Conservation (phyloP, 2,329 filamentous ascomycete species). For the Thelonectria olida region DNA sequence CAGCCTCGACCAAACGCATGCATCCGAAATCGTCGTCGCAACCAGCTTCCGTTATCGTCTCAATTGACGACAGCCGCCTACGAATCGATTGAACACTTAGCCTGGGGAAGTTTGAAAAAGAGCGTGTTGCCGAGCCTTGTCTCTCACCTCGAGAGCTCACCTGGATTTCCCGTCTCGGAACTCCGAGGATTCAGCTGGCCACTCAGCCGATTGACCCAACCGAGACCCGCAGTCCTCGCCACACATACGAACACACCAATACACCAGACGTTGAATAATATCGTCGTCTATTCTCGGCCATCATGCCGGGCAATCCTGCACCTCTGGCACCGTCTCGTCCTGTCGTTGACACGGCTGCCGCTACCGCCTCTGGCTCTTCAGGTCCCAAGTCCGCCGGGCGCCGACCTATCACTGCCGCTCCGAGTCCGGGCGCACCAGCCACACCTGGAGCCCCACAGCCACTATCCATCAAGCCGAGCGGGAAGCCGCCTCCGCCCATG, state of each 20-base stretch:
- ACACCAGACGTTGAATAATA: slow-evolving; percentile 17
- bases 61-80: background rate
- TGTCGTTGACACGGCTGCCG: slow-evolving; percentile 30
- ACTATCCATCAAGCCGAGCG: slow-evolving; percentile 43
- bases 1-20: background rate
- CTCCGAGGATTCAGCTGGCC: slow-evolving; percentile 36
- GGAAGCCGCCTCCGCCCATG: slow-evolving; percentile 40
- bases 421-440: slow-evolving; percentile 34
- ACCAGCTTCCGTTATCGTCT: background rate
- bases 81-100: slow-evolving; percentile 18
- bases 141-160: slow-evolving; percentile 5
- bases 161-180: slow-evolving; percentile 39
- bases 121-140: background rate
- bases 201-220: slow-evolving; percentile 30
- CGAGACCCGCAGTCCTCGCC: slow-evolving; percentile 31
- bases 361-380: slow-evolving; percentile 26
- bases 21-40: background rate
- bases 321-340: slow-evolving; percentile 31
- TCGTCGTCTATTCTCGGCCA: slow-evolving; percentile 19
- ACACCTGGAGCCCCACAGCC: slow-evolving; percentile 38
- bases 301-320: slow-evolving; percentile 35
- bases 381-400: slow-evolving; percentile 23
- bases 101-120: background rate
- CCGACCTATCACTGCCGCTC: slow-evolving; percentile 38
- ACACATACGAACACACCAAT: slow-evolving; percentile 22